These are phyloP conservation scores for Tetrapyrgos nigripes DNA, from an alignment of 1,284 basidiomycete genomes.

Conservation along the genomic window DNA sequence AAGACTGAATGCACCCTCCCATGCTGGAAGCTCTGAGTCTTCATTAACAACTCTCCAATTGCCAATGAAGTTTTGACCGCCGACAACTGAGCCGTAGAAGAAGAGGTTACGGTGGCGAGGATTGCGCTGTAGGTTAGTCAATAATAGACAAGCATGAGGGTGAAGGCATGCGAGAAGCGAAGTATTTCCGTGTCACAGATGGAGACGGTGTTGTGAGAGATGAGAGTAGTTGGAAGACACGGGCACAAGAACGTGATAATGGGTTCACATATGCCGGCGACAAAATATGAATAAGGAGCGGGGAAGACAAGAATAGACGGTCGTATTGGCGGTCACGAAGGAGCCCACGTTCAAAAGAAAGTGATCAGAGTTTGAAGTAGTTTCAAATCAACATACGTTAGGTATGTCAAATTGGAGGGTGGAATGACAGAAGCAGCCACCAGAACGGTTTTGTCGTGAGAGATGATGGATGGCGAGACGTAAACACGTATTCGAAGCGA, in stretches of 20 bases:
- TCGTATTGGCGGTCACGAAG: no score
- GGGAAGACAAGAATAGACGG: no score
- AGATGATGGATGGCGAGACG: background rate
- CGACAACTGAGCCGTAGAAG: constrained; percentile 74
- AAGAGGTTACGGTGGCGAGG: constrained; percentile 50
- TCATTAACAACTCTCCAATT: constrained; percentile 59
- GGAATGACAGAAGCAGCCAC: background rate
- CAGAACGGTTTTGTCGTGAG: background rate
- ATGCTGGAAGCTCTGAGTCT: constrained; percentile 49
- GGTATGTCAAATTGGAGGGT: no score
- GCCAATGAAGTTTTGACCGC: constrained; percentile 68
- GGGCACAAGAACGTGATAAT: background rate
- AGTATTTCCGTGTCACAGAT: no score
- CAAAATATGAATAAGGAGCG: background rate
- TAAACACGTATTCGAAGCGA: background rate
- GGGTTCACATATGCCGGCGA: background rate
- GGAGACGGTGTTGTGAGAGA: no score
- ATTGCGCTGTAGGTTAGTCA: constrained; percentile 26
- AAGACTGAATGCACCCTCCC: constrained; percentile 66
- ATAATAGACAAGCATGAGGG: no score
- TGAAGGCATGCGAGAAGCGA: no score
- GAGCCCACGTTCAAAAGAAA: no score
- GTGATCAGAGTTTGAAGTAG: no score
- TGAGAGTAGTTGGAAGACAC: no score
- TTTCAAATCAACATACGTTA: no score